Percentiles rank a stretch among this genome's conserved stretches.
Conservation (phyloP, 208 protist species). For the Naegleria fowleri region DNA sequence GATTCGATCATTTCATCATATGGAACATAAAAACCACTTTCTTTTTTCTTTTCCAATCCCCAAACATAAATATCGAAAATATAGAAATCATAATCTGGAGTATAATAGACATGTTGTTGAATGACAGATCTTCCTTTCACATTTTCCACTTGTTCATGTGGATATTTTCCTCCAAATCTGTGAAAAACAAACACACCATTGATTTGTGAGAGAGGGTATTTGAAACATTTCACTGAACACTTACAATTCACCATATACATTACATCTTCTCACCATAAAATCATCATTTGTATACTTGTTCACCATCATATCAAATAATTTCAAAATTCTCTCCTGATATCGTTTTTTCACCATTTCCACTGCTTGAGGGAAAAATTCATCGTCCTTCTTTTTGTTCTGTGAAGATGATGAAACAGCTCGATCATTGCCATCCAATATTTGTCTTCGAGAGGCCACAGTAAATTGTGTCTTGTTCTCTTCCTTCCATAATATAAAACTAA, state of each 20-base stretch:
- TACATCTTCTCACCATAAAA: neutral
- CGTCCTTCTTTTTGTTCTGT: neutral
- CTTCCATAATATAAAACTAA: no score
- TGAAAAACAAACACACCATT: no score
- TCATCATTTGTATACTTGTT: neutral
- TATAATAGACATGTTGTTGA: neutral
- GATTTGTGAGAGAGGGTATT: no score
- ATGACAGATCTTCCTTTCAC: neutral
- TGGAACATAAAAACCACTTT: neutral
- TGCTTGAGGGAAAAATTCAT: neutral
- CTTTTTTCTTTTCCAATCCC: neutral
- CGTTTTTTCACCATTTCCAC: neutral
- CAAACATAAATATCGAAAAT: neutral
- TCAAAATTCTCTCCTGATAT: neutral
- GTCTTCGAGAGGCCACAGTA: no score
- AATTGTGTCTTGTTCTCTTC: neutral
- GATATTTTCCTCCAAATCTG: neutral
- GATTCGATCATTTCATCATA: neutral
- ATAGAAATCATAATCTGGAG: slow-evolving; percentile 11
- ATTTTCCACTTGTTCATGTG: neutral
- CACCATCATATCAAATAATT: neutral
- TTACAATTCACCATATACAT: neutral
- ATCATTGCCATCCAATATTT: no score
- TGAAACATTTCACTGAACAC: no score
- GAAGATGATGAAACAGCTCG: no score